Conservation (phyloP, 306 rosid genomes). For the Sechiopsis laciniata region DNA sequence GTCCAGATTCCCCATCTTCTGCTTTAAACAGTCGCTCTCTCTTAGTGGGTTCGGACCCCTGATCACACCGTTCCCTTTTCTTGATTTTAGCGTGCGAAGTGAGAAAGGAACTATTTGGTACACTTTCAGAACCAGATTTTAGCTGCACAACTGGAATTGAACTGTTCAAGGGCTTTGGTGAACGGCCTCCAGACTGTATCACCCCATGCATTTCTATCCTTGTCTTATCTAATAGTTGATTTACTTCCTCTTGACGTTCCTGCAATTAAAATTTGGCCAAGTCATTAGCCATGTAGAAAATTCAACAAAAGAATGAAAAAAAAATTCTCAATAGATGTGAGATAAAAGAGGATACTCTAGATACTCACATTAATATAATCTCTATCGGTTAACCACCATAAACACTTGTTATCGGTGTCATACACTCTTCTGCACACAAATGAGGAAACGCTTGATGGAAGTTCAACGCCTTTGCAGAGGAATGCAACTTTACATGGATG, state of each 20-base stretch:
- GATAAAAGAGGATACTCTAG: background rate
- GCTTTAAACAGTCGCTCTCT: slow-evolving; percentile 47
- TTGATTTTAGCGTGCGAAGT: slow-evolving; percentile 58
- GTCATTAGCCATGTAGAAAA: background rate
- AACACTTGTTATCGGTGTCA: slow-evolving; percentile 39
- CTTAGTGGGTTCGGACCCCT: slow-evolving; percentile 50
- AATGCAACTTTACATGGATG: too few relatives aligned
- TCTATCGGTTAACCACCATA: slow-evolving; percentile 93
- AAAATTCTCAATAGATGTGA: background rate
- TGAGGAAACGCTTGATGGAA: too few relatives aligned
- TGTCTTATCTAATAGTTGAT: slow-evolving; percentile 66
- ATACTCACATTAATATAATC: slow-evolving; percentile 70
- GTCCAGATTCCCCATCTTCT: slow-evolving; percentile 65
- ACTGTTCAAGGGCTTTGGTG: slow-evolving; percentile 83
- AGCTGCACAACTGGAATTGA: slow-evolving; percentile 57
- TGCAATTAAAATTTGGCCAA: slow-evolving; percentile 25
- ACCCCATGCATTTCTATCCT: slow-evolving; percentile 85
- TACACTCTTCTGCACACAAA: too few relatives aligned
- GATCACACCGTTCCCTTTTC: slow-evolving; percentile 80
- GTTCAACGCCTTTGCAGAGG: too few relatives aligned
- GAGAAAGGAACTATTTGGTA: slow-evolving; percentile 58
- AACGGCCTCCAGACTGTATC: slow-evolving; percentile 89
- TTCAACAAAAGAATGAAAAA: background rate
- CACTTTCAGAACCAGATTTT: slow-evolving; percentile 68
- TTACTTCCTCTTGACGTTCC: slow-evolving; percentile 90